Evolutionary conservation across 2,329 filamentous ascomycete genomes (phyloP).

Genomic region (Nakataea oryzae): DNA sequence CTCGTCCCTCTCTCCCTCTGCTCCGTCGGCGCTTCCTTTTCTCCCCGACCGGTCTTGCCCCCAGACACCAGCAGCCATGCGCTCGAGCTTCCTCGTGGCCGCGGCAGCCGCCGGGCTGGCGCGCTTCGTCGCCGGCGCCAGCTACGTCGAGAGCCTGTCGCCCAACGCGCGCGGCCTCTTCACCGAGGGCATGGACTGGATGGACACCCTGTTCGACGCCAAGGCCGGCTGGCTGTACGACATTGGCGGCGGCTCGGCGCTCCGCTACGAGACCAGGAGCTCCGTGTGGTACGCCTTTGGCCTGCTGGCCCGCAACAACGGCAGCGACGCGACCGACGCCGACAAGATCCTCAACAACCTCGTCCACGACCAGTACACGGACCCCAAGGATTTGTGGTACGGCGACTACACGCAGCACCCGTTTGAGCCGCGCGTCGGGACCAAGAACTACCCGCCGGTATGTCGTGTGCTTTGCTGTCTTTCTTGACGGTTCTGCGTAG

Average conservation of each 20-base stretch:
- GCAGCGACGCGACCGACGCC: conserved; percentile 36
- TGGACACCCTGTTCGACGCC: conserved; percentile 30
- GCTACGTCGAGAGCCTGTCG: neutral
- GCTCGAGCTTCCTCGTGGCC: neutral
- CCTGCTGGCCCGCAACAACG: conserved; percentile 42
- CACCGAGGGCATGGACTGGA: conserved; percentile 1
- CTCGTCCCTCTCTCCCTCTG: neutral
- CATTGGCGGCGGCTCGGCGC: conserved; percentile 28
- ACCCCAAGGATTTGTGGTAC: conserved; percentile 38
- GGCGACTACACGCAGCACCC: conserved; percentile 43
- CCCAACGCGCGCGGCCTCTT: conserved; percentile 1
- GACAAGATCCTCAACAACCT: conserved; percentile 43
- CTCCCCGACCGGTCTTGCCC: neutral
- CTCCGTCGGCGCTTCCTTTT: too few species aligned
- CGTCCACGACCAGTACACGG: conserved; percentile 40
- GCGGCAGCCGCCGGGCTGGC: neutral
- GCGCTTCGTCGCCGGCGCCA: neutral
- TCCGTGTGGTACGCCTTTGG: conserved; percentile 51
- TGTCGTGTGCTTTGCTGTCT: conserved; percentile 8
- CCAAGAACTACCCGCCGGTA: conserved; percentile 29
- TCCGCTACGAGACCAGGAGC: conserved; percentile 45
- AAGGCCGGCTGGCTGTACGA: conserved; percentile 42
- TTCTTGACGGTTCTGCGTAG: neutral
- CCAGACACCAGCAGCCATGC: neutral
- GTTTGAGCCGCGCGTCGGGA: conserved; percentile 47